Percentiles rank a stretch among this genome's conserved stretches.
These are phyloP conservation scores for Ajuga chamaepitys DNA, from an alignment of 257 asterid species.

Conservation along the genomic window DNA sequence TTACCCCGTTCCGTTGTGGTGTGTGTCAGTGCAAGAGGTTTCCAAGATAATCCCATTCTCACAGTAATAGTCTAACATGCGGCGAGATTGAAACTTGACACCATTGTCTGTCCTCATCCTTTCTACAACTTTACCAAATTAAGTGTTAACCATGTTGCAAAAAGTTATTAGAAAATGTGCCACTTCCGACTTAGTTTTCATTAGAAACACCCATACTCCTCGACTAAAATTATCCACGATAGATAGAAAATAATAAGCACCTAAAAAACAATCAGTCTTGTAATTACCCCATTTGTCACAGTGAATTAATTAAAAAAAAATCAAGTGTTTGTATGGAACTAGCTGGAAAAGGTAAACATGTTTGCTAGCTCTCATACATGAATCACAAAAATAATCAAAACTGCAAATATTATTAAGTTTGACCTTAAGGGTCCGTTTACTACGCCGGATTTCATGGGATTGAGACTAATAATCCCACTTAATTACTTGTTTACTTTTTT, in stretches of 20 bases:
- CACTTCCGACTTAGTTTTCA: neutral
- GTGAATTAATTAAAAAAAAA: neutral
- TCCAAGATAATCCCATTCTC: neutral
- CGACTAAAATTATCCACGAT: neutral
- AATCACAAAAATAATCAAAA: no score
- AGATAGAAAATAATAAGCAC: neutral
- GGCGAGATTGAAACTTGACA: neutral
- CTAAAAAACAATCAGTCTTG: neutral
- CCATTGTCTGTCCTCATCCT: neutral
- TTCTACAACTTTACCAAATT: neutral
- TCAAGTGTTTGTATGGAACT: neutral
- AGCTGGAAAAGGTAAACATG: no score
- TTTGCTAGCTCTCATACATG: no score
- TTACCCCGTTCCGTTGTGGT: neutral
- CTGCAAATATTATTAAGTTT: no score
- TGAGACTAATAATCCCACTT: no score
- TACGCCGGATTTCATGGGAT: no score
- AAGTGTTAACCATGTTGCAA: neutral
- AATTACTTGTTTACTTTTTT: no score
- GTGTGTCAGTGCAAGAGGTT: neutral
- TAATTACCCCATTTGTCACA: neutral
- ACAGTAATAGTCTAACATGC: neutral
- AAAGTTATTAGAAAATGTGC: neutral
- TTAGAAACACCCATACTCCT: neutral
- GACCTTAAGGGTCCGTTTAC: no score